A percentile compares a stretch with the other conserved stretches of the same genome.
These are phyloP conservation scores for Glaciozyma antarctica DNA, from an alignment of 768 basidiomycete species.

Conservation along the genomic window DNA sequence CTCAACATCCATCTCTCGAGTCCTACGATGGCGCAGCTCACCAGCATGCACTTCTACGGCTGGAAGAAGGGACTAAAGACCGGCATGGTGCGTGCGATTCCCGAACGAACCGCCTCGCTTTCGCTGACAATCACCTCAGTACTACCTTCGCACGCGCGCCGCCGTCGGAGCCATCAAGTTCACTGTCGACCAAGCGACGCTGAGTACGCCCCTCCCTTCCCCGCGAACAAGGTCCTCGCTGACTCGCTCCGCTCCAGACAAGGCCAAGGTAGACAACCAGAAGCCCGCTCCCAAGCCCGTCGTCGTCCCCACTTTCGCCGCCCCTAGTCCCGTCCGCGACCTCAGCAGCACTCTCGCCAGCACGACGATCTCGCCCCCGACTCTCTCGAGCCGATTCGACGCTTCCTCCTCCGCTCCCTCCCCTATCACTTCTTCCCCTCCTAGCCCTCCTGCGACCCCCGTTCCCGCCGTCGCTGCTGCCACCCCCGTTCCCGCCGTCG, in stretches of 20 bases:
- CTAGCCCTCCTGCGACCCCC: not conserved
- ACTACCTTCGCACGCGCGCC: conserved; percentile 85
- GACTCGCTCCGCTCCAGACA: conserved; percentile 33
- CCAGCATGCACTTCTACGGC: conserved; percentile 97
- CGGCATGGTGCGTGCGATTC: conserved; percentile 53
- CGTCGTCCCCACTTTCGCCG: not conserved
- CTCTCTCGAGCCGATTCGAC: conserved; percentile 9
- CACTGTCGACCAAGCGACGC: conserved; percentile 53
- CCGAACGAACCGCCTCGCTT: not conserved
- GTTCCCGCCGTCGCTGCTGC: conserved; percentile 31
- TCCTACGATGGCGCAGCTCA: conserved; percentile 83
- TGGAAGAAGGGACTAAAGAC: conserved; percentile 99
- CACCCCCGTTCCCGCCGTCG: conserved; percentile 1
- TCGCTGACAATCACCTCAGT: conserved; percentile 22
- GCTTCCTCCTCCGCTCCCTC: conserved; percentile 10
- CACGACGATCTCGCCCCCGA: conserved; percentile 22
- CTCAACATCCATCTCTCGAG: conserved; percentile 85
- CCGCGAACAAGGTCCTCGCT: conserved; percentile 2
- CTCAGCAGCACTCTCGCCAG: conserved; percentile 34
- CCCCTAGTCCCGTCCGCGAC: conserved; percentile 22
- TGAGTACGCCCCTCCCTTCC: conserved; percentile 7
- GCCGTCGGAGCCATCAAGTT: conserved; percentile 96
- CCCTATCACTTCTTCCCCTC: conserved; percentile 4
- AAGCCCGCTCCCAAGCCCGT: conserved; percentile 8
- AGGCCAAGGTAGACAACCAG: conserved; percentile 35